Evolutionary conservation across 345 rosid species (phyloP).

Genomic region (Anacardium occidentale): DNA sequence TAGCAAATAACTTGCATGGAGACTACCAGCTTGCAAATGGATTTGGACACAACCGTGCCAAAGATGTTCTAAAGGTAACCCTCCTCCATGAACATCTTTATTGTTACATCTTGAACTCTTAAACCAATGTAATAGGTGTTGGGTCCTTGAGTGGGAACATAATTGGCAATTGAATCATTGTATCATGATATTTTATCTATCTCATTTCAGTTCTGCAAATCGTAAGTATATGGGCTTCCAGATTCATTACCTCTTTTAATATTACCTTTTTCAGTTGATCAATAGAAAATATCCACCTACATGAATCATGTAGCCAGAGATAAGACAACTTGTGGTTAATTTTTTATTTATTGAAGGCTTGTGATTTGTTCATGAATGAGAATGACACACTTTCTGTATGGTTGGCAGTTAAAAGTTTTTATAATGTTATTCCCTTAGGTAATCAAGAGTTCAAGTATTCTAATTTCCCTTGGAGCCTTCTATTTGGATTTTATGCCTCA

Average conservation of each 20-base stretch:
- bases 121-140: not conserved
- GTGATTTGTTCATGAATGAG: not conserved
- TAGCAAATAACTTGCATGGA: slow-evolving; percentile 65
- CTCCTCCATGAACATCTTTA: not conserved
- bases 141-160: not conserved
- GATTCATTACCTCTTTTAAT: not conserved
- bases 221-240: not conserved
- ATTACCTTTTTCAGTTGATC: slow-evolving; percentile 8
- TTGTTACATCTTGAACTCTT: not conserved
- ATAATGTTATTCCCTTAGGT: not conserved
- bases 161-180: not conserved
- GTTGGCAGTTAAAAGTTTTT: not conserved
- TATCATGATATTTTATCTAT: not conserved
- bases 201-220: not conserved
- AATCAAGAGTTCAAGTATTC: no score
- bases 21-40: slow-evolving; percentile 78
- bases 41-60: slow-evolving; percentile 53
- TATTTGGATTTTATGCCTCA: no score
- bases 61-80: slow-evolving; percentile 60
- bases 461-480: no score
- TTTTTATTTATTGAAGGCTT: not conserved
- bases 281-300: not conserved
- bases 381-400: slow-evolving; percentile 1
- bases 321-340: not conserved
- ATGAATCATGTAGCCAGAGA: not conserved